phyloP scores from a whole-genome alignment of 2,329 filamentous ascomycete genomes.

The Bipolaris cookei region DNA sequence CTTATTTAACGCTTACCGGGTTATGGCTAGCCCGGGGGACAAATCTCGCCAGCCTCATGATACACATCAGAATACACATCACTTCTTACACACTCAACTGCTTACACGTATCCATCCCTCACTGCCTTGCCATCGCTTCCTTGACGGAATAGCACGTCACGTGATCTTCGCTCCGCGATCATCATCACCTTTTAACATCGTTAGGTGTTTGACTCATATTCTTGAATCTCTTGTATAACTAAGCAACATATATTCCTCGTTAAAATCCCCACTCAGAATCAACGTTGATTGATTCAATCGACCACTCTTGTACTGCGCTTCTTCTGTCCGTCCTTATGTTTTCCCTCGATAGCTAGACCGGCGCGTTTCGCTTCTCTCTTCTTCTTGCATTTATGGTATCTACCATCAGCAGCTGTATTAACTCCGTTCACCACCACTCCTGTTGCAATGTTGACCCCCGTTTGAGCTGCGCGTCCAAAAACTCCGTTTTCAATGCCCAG shows the following conservation, averaged over 20 bases:
- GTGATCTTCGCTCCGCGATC: too few relatives aligned
- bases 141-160: too few relatives aligned
- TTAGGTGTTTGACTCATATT: not conserved
- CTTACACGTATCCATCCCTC: too few relatives aligned
- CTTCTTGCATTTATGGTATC: not conserved
- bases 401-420: not conserved
- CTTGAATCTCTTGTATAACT: not conserved
- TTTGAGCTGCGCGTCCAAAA: not conserved
- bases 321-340: not conserved
- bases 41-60: too few relatives aligned
- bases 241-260: not conserved
- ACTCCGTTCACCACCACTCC: slow-evolving; percentile 2
- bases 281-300: not conserved
- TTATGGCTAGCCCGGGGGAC: too few relatives aligned
- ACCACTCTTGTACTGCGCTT: not conserved
- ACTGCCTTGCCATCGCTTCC: too few relatives aligned
- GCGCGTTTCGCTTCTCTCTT: slow-evolving; percentile 1
- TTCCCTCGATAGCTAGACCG: not conserved
- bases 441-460: not conserved
- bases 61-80: too few relatives aligned
- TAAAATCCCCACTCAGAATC: not conserved
- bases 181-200: too few relatives aligned
- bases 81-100: too few relatives aligned
- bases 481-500: not conserved
- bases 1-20: too few relatives aligned